phyloP scores from a whole-genome alignment of 176 grass and related monocot species.

The Tillandsia fasciculata region DNA sequence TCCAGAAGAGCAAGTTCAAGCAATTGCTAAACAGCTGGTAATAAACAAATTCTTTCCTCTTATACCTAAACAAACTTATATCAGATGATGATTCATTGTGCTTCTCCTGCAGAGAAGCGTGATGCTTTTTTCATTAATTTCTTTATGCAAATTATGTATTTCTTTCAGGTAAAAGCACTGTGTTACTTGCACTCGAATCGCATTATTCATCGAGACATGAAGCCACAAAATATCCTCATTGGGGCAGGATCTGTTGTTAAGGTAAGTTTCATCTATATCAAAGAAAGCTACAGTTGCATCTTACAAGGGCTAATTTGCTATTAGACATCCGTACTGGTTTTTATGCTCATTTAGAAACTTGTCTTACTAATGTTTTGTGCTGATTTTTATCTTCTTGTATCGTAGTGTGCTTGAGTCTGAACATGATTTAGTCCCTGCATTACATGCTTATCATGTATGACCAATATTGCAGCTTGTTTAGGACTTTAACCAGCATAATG shows the following conservation, averaged over 20 bases:
- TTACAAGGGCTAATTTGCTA: neutral
- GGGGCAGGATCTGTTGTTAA: conserved; percentile 88
- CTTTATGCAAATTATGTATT: neutral
- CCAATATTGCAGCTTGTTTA: neutral
- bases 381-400: neutral
- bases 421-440: no score
- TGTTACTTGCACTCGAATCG: conserved; percentile 92
- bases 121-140: no score
- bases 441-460: no score
- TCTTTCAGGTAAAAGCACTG: conserved; percentile 71
- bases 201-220: conserved; percentile 97
- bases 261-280: conserved; percentile 30
- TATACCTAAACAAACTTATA: neutral
- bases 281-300: neutral
- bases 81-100: neutral
- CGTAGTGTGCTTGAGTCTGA: no score
- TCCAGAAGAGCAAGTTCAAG: conserved; percentile 93
- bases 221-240: conserved; percentile 97
- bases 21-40: conserved; percentile 97
- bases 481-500: neutral
- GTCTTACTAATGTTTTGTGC: neutral
- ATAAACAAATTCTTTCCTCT: neutral
- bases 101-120: no score
- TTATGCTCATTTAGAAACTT: neutral
- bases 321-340: neutral